Evolutionary conservation across 768 basidiomycete species (phyloP).

Genomic region (Auricularia heimuer): DNA sequence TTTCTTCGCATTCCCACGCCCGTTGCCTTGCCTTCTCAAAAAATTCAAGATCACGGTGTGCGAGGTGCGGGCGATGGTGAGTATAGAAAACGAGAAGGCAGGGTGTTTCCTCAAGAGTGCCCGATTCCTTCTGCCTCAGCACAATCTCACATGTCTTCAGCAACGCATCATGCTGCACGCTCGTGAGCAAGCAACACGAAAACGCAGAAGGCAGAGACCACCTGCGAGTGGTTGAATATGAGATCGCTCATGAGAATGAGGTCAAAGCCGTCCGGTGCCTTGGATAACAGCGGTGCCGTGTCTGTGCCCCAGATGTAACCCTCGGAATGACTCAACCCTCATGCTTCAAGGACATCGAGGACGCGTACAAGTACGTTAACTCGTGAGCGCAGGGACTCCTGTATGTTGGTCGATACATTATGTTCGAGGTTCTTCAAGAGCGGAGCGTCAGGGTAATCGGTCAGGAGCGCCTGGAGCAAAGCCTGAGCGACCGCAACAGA

Average conservation of each 20-base stretch:
- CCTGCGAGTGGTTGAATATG: constrained; percentile 92
- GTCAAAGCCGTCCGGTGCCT: constrained; percentile 42
- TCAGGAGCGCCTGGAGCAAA: constrained; percentile 56
- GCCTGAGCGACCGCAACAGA: not conserved
- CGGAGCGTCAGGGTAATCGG: constrained; percentile 81
- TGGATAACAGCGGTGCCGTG: constrained; percentile 2
- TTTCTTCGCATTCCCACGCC: constrained; percentile 68
- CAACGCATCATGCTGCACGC: constrained; percentile 64
- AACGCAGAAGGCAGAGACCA: constrained; percentile 20
- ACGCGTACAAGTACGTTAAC: constrained; percentile 16
- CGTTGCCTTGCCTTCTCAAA: constrained; percentile 50
- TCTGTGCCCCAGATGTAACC: constrained; percentile 75
- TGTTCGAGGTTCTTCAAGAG: constrained; percentile 65
- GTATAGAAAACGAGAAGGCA: constrained; percentile 77
- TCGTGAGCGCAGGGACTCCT: too few relatives aligned
- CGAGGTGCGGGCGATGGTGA: constrained; percentile 79
- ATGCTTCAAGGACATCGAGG: not conserved
- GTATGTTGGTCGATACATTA: constrained; percentile 57
- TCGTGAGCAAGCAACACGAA: constrained; percentile 2
- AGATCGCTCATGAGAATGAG: constrained; percentile 86
- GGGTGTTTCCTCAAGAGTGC: constrained; percentile 17
- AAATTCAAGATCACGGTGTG: constrained; percentile 74
- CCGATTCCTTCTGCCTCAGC: constrained; percentile 4
- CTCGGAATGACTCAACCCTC: constrained; percentile 20
- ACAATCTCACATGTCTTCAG: constrained; percentile 59